Conservation (phyloP, 2,329 filamentous ascomycete species). For the Lachnellula occidentalis region DNA sequence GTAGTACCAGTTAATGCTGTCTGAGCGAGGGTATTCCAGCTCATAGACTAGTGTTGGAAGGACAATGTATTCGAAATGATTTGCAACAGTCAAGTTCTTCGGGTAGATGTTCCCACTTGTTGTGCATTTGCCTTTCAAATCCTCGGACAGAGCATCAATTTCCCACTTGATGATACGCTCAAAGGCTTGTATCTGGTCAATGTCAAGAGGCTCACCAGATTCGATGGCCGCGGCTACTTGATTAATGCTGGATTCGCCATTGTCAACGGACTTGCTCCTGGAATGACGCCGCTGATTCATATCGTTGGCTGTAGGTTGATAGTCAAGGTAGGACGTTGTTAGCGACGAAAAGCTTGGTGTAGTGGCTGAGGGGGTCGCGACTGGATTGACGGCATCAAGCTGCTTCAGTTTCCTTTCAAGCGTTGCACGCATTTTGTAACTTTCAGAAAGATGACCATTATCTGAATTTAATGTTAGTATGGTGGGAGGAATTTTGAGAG, state of each 20-base stretch:
- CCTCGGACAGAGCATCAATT: conserved; percentile 56
- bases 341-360: conserved; percentile 38
- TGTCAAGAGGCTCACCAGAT: conserved; percentile 52
- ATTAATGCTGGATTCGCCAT: conserved; percentile 45
- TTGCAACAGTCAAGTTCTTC: conserved; percentile 57
- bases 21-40: conserved; percentile 67
- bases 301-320: conserved; percentile 37
- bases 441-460: conserved; percentile 65
- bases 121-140: conserved; percentile 53
- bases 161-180: conserved; percentile 57
- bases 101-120: conserved; percentile 52
- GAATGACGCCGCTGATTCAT: conserved; percentile 40
- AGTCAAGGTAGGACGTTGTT: conserved; percentile 41
- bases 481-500: neutral
- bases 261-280: conserved; percentile 15
- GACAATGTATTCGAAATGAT: conserved; percentile 68
- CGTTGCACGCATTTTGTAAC: conserved; percentile 46
- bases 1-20: conserved; percentile 67
- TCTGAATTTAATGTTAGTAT: conserved; percentile 31
- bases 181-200: conserved; percentile 58
- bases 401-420: conserved; percentile 48
- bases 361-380: conserved; percentile 38
- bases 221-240: conserved; percentile 58
- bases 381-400: conserved; percentile 48
- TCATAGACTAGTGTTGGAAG: conserved; percentile 77